Conservation (phyloP, 257 asterid species). For the Solanum etuberosum region DNA sequence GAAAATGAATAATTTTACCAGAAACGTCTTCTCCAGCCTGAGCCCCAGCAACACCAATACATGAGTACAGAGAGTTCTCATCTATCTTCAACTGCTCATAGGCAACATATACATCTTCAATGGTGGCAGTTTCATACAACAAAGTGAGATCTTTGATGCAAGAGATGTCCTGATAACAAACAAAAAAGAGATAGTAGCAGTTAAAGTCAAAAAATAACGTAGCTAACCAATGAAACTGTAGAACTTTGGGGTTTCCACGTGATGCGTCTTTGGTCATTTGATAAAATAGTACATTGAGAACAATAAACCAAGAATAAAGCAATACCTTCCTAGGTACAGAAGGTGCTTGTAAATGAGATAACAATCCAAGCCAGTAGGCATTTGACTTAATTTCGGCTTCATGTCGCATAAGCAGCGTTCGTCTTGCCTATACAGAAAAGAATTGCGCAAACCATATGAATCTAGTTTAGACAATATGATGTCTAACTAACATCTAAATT, state of each 20-base stretch:
- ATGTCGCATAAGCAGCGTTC: constrained; percentile 95
- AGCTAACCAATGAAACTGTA: neutral
- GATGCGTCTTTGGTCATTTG: neutral
- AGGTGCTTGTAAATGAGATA: constrained; percentile 85
- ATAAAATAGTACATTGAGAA: neutral
- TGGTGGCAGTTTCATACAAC: constrained; percentile 71
- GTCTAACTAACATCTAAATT: neutral
- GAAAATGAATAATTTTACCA: constrained; percentile 30
- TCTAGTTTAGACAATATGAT: neutral
- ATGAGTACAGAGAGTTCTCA: constrained; percentile 73
- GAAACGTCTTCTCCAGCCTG: constrained; percentile 65
- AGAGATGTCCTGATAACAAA: constrained; percentile 62
- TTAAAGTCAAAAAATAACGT: neutral
- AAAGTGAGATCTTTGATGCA: constrained; percentile 84
- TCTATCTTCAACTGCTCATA: constrained; percentile 83
- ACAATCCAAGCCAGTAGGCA: constrained; percentile 94
- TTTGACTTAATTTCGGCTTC: constrained; percentile 98
- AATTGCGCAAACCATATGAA: neutral
- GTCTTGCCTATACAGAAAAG: constrained; percentile 51
- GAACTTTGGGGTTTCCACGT: neutral
- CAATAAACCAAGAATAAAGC: neutral
- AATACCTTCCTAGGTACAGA: constrained; percentile 88
- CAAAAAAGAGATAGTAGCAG: neutral
- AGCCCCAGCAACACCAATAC: constrained; percentile 87
- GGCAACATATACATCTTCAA: constrained; percentile 71